Evolutionary conservation across 805 yeast species (phyloP).

Genomic region (Danielia oregonensis): DNA sequence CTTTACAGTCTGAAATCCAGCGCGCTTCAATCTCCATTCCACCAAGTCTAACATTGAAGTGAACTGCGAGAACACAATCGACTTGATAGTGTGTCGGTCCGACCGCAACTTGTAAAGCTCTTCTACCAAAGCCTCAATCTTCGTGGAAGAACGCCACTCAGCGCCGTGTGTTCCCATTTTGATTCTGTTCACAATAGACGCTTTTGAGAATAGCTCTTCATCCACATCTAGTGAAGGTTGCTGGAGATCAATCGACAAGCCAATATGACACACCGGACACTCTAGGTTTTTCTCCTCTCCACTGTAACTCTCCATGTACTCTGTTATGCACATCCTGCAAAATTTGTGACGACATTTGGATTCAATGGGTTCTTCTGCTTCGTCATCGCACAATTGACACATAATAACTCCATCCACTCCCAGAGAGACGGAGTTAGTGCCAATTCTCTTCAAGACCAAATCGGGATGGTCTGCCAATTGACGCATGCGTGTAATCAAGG

Average conservation of each 20-base stretch:
- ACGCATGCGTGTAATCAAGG: slow-evolving; percentile 94
- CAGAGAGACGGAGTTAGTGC: slow-evolving; percentile 30
- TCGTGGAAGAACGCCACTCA: slow-evolving; percentile 91
- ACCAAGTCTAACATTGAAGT: slow-evolving; percentile 94
- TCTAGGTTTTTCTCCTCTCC: slow-evolving; percentile 60
- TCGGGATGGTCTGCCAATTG: slow-evolving; percentile 99
- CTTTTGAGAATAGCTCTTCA: slow-evolving; percentile 54
- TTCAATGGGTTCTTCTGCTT: slow-evolving; percentile 95
- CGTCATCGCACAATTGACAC: slow-evolving; percentile 94
- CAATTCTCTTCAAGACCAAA: slow-evolving; percentile 73
- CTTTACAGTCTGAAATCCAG: slow-evolving; percentile 93
- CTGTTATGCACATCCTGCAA: slow-evolving; percentile 88
- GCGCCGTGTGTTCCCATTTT: slow-evolving; percentile 67
- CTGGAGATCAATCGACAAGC: slow-evolving; percentile 81
- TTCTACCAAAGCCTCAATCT: slow-evolving; percentile 93
- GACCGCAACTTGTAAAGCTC: slow-evolving; percentile 84
- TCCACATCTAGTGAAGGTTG: slow-evolving; percentile 81
- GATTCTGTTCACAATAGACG: slow-evolving; percentile 80
- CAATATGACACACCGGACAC: slow-evolving; percentile 97
- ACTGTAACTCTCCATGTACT: slow-evolving; percentile 78
- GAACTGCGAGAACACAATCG: slow-evolving; percentile 96
- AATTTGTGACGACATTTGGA: slow-evolving; percentile 92
- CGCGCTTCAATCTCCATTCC: slow-evolving; percentile 92
- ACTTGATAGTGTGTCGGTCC: slow-evolving; percentile 83
- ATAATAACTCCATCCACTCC: slow-evolving; percentile 57